A percentile compares a stretch with the other conserved stretches of the same genome.
Evolutionary conservation across 78 protist genomes (phyloP).

Genomic region (Carpediemonas membranifera): DNA sequence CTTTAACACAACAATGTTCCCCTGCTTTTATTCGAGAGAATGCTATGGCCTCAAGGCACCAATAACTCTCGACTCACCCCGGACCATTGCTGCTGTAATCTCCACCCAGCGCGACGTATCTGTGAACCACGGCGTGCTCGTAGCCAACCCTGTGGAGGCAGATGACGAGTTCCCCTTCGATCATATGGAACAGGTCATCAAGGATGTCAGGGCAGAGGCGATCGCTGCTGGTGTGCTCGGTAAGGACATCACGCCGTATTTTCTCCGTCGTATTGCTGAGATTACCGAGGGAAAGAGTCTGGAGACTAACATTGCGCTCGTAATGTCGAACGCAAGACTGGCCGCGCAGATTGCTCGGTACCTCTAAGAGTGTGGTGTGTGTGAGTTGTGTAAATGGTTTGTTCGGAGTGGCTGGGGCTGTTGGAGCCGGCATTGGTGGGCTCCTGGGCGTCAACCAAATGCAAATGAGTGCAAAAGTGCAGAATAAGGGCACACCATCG

Average conservation of each 20-base stretch:
- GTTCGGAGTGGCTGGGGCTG: too few species aligned
- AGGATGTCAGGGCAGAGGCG: neutral
- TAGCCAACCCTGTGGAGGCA: slow-evolving; percentile 22
- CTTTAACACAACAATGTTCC: slow-evolving; percentile 3
- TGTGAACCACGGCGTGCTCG: slow-evolving; percentile 1
- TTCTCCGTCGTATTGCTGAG: slow-evolving; percentile 49
- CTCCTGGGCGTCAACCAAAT: too few species aligned
- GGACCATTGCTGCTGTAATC: neutral
- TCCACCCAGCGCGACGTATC: neutral
- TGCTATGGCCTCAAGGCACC: neutral
- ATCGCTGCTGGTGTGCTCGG: slow-evolving; percentile 37
- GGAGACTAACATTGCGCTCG: slow-evolving; percentile 56
- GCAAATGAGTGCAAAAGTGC: too few species aligned
- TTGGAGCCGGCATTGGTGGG: too few species aligned
- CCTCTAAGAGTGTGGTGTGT: neutral
- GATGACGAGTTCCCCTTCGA: slow-evolving; percentile 5
- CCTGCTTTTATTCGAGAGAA: slow-evolving; percentile 12
- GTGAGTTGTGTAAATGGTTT: neutral
- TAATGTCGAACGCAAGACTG: slow-evolving; percentile 66
- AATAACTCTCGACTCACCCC: neutral
- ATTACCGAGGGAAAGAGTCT: slow-evolving; percentile 40
- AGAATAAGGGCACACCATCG: too few species aligned
- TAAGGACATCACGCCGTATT: slow-evolving; percentile 72
- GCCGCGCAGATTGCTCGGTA: slow-evolving; percentile 65
- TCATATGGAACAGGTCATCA: slow-evolving; percentile 3